Evolutionary conservation across 306 rosid species (phyloP), one percentile per base, ranked within the genome.

Genomic region (Cucumis melo): DNA sequence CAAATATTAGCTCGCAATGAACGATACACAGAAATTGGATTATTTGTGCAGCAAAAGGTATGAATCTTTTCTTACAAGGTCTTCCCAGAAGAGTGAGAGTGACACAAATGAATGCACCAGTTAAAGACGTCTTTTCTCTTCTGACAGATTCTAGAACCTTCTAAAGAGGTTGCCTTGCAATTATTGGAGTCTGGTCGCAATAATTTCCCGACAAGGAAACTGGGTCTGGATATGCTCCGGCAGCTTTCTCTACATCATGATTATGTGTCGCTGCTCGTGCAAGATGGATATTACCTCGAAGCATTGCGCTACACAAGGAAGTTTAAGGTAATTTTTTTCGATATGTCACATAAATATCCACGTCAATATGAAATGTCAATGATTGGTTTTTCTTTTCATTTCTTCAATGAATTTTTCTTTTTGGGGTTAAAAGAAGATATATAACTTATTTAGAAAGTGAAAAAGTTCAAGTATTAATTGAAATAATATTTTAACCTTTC

Each of bases 151-250:
- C 81, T 90, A 71, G 97, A 94, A 80, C 96, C 99, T 76, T 92
- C 95, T 62, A 91, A 89, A 87, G 97, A 92, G 87, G 99, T 89
- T 79, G 97, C 99, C 23, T 71, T 89, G 67, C 99, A 94, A 84
- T 96, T 94, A 42, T 85, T 90, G 46, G 95, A 94, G 86, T 90
- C 99, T 36, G 96, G 99, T 79, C 91, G 89, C 60, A 94, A 87
- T 83, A 82, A 87, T 80, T 73, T 85, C 60, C 88, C 81, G 56
- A 90, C 87, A 56, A 87, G 97, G 87, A 94, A 94, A 84, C 85
- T 94, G 80, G 99, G 99, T 81, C 88, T 92, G 63, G 93, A 90
- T 83, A 94, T 94, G 99, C 90, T 92, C 72, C 92, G 98, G 79
- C 91, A 86, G 84, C 95, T 94, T 71, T 89, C 96, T 81, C 88